Conservation (phyloP, 768 basidiomycete species). For the Boletus barrowsii region DNA sequence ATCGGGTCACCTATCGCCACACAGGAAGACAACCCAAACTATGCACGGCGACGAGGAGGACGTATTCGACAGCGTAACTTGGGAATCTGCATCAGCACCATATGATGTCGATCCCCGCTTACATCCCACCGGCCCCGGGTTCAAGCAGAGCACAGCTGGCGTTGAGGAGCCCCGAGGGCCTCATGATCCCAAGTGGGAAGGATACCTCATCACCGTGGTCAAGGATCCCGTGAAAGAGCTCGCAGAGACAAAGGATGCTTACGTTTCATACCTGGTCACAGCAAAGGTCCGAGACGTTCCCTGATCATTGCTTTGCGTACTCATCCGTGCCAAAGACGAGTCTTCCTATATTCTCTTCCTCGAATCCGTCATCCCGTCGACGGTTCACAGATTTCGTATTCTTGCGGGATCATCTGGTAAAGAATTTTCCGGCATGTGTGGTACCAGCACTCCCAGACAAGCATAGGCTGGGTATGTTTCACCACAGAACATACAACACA, state of each 20-base stretch:
- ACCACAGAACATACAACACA: neutral
- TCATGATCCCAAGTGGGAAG: slow-evolving; percentile 88
- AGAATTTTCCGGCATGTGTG: slow-evolving; percentile 97
- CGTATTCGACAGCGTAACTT: slow-evolving; percentile 88
- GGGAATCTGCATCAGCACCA: slow-evolving; percentile 72
- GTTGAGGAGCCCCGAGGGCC: slow-evolving; percentile 62
- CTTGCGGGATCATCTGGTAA: slow-evolving; percentile 79
- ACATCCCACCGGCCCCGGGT: slow-evolving; percentile 62
- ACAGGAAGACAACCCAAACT: slow-evolving; percentile 6
- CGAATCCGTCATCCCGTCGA: slow-evolving; percentile 72
- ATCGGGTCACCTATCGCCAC: neutral
- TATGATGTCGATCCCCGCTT: slow-evolving; percentile 45
- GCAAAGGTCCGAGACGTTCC: slow-evolving; percentile 63
- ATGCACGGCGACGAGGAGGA: slow-evolving; percentile 89
- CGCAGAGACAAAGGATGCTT: slow-evolving; percentile 95
- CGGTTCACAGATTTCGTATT: slow-evolving; percentile 98
- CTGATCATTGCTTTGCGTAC: neutral
- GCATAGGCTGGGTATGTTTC: slow-evolving; percentile 80
- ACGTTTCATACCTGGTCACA: slow-evolving; percentile 89
- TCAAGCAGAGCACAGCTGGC: slow-evolving; percentile 75
- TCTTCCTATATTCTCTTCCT: slow-evolving; percentile 77
- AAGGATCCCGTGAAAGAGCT: slow-evolving; percentile 94
- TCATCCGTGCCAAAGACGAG: slow-evolving; percentile 64
- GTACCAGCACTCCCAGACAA: slow-evolving; percentile 96
- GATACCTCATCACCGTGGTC: slow-evolving; percentile 76